Evolutionary conservation across 169 alveolate genomes (phyloP).

Genomic region (Plasmodium adleri): DNA sequence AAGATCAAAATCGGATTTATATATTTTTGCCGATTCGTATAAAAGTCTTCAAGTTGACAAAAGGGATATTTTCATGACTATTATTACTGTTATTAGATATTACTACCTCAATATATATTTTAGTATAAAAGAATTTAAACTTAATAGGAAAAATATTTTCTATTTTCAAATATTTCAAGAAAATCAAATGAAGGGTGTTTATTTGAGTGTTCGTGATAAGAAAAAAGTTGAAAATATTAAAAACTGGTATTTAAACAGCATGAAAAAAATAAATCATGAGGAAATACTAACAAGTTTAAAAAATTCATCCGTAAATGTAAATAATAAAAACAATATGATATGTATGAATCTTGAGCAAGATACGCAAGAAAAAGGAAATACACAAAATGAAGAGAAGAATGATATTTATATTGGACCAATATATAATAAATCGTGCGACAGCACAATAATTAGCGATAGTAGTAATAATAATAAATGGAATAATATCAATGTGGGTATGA

Average conservation of each 20-base stretch:
- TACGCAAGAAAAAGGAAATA: too few species aligned
- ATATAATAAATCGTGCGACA: too few species aligned
- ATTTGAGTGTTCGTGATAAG: conserved; percentile 3
- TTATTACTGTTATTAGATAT: conserved; percentile 54
- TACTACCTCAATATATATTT: conserved; percentile 63
- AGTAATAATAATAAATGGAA: too few species aligned
- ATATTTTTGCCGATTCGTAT: conserved; percentile 68
- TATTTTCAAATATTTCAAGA: conserved; percentile 60
- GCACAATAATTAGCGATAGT: too few species aligned
- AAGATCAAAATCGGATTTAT: conserved; percentile 12
- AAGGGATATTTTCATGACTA: conserved; percentile 70
- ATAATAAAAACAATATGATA: neutral
- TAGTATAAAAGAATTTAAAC: conserved; percentile 51
- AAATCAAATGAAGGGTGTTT: conserved; percentile 2
- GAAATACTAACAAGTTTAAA: neutral
- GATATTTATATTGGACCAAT: too few species aligned
- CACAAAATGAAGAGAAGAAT: too few species aligned
- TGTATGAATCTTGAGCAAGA: neutral
- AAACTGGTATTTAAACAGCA: neutral
- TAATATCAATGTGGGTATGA: too few species aligned
- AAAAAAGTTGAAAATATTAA: conserved; percentile 1
- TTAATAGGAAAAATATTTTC: conserved; percentile 44
- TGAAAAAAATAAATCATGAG: neutral
- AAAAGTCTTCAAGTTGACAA: conserved; percentile 65
- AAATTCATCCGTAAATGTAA: neutral